Percentiles rank a stretch among this genome's conserved stretches.
Evolutionary conservation across 2,329 filamentous ascomycete species (phyloP).

Genomic region (Monilinia fructicola): DNA sequence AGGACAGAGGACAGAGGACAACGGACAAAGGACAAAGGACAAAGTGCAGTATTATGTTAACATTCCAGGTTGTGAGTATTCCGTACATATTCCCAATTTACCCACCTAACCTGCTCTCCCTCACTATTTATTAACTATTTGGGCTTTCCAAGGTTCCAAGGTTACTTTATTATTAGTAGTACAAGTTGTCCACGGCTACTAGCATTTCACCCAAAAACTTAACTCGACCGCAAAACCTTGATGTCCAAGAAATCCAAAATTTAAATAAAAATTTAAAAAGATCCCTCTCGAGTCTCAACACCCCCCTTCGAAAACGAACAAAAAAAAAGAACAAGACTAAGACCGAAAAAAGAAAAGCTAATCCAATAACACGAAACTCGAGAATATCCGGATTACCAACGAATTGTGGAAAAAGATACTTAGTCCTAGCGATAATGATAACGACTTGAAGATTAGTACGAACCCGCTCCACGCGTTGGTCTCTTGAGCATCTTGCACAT

Average conservation of each 20-base stretch:
- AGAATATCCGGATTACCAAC: neutral
- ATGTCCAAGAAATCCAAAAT: neutral
- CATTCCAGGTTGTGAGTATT: no score
- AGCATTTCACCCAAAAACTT: neutral
- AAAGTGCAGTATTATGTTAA: no score
- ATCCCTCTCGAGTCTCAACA: no score
- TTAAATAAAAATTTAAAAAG: neutral
- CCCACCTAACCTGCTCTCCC: no score
- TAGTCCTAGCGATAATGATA: constrained; percentile 25
- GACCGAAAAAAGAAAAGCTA: neutral
- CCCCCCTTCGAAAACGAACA: no score
- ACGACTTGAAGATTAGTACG: constrained; percentile 27
- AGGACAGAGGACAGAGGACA: no score
- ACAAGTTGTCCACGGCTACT: no score
- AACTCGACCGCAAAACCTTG: constrained; percentile 1
- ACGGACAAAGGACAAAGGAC: no score
- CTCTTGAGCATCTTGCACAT: constrained; percentile 12
- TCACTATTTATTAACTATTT: no score
- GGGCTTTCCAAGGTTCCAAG: no score
- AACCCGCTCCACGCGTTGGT: constrained; percentile 24
- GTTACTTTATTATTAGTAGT: no score
- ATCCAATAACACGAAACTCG: neutral
- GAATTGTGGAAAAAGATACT: constrained; percentile 5
- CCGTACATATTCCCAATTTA: no score
- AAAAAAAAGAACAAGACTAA: neutral